Evolutionary conservation across 2,329 filamentous ascomycete genomes (phyloP).

Genomic region (Fonsecaea erecta): DNA sequence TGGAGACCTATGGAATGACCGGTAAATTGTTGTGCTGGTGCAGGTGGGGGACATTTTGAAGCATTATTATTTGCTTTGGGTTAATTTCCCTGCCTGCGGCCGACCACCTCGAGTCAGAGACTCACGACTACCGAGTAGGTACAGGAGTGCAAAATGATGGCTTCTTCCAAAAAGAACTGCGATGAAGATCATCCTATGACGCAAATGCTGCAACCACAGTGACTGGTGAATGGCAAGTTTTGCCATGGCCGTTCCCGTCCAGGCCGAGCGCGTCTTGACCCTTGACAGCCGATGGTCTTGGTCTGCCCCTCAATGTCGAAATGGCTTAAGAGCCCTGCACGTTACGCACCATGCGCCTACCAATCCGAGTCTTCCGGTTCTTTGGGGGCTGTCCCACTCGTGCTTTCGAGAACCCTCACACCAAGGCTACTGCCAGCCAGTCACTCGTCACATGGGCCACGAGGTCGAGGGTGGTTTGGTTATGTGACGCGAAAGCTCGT

Average conservation of each 20-base stretch:
- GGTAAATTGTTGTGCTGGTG: slow-evolving; percentile 22
- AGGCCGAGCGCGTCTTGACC: not conserved
- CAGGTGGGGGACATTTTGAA: slow-evolving; percentile 10
- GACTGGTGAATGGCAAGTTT: not conserved
- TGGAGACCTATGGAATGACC: slow-evolving; percentile 12
- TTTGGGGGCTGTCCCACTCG: not conserved
- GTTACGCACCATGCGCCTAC: not conserved
- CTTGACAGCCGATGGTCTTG: not conserved
- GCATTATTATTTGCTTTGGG: not conserved
- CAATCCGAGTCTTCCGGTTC: slow-evolving; percentile 1
- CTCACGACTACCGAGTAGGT: not conserved
- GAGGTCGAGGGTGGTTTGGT: not conserved
- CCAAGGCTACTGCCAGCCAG: not conserved
- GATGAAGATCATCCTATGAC: slow-evolving; percentile 12
- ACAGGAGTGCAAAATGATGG: not conserved
- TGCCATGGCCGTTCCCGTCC: not conserved
- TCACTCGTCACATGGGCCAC: not conserved
- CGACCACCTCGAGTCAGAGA: not conserved
- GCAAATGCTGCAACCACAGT: not conserved
- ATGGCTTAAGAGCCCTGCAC: not conserved
- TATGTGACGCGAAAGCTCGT: not conserved
- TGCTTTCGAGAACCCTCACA: slow-evolving; percentile 1
- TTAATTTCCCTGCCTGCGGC: slow-evolving; percentile 1
- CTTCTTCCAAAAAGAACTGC: slow-evolving; percentile 1
- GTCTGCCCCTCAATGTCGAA: not conserved